Conservation (phyloP, 768 basidiomycete species). For the Infundibulicybe gibba region DNA sequence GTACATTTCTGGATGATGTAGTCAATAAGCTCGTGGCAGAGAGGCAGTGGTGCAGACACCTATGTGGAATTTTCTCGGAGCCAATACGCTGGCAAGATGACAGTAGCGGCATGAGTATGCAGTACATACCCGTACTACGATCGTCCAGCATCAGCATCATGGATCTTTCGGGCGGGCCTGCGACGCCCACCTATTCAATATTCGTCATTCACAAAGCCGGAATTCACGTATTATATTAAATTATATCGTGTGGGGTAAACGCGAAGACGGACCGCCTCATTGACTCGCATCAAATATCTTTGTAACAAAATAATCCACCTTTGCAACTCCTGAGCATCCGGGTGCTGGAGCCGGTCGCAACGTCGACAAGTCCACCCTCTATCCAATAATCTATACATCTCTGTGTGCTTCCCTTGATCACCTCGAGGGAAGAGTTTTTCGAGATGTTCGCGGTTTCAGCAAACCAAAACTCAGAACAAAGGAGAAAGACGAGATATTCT, state of each 20-base stretch:
- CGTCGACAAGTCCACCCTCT: constrained; percentile 46
- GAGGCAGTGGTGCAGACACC: no score
- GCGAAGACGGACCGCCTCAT: constrained; percentile 44
- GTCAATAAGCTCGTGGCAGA: no score
- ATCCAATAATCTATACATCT: constrained; percentile 48
- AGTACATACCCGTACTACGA: no score
- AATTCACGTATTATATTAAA: no score
- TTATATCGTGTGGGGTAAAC: no score
- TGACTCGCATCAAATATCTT: constrained; percentile 56
- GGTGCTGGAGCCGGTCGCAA: constrained; percentile 45
- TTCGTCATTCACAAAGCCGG: no score
- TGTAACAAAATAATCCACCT: constrained; percentile 51
- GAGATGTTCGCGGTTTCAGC: background rate
- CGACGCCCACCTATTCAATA: no score
- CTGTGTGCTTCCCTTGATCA: constrained; percentile 29
- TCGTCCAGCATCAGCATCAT: no score
- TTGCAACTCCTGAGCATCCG: constrained; percentile 51
- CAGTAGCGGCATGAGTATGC: no score
- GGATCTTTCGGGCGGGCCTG: no score
- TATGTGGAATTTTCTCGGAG: constrained; percentile 60
- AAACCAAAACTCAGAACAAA: constrained; percentile 25
- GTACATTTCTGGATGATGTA: constrained; percentile 44
- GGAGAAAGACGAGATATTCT: constrained; percentile 23
- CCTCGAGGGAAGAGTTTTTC: constrained; percentile 16
- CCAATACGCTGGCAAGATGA: no score